phyloP scores from a whole-genome alignment of 163 green algal species.

The Chloromonas sp. region DNA sequence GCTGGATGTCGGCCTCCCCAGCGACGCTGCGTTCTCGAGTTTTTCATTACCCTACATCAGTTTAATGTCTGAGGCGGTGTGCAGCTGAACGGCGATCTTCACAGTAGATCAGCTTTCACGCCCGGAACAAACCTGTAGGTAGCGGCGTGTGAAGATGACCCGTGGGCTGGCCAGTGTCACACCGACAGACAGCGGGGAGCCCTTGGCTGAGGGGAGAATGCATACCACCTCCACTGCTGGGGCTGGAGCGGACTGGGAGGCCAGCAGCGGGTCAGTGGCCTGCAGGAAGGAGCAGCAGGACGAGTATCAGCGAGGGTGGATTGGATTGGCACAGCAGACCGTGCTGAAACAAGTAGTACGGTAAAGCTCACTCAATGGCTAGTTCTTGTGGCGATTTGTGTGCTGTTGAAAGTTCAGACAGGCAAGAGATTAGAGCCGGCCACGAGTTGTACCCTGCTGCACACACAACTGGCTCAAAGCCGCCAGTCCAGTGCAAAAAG shows the following conservation, averaged over 20 bases:
- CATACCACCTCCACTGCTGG: background rate
- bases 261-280: background rate
- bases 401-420: too few relatives aligned
- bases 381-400: too few relatives aligned
- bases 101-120: background rate
- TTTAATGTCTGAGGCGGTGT: background rate
- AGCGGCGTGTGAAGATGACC: background rate
- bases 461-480: too few relatives aligned
- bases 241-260: background rate
- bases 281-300: background rate
- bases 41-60: background rate
- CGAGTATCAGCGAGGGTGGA: background rate
- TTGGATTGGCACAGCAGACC: too few relatives aligned
- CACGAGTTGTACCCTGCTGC: too few relatives aligned
- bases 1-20: background rate
- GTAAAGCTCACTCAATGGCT: too few relatives aligned
- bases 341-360: too few relatives aligned
- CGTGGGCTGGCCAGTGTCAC: background rate
- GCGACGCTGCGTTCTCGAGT: too few relatives aligned
- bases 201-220: background rate
- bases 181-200: background rate
- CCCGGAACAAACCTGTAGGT: background rate
- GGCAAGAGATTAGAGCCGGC: too few relatives aligned
- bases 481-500: too few relatives aligned
- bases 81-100: background rate